A percentile compares a stretch with the other conserved stretches of the same genome.
These are phyloP conservation scores for Platanus orientalis DNA, from an alignment of 164 flowering plant species.

Conservation along the genomic window DNA sequence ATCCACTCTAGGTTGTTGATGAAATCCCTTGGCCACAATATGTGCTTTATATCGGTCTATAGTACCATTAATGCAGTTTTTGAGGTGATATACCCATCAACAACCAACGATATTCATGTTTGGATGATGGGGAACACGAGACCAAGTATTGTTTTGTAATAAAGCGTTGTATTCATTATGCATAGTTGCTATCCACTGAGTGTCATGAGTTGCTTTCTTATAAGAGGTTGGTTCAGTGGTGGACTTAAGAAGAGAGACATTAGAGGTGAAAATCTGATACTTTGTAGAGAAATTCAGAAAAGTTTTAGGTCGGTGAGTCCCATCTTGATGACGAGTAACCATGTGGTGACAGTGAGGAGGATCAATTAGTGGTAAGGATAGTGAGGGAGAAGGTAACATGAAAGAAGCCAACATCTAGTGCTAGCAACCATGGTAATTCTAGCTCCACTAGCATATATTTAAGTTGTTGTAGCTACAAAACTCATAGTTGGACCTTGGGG, in stretches of 20 bases:
- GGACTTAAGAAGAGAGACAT: too few species aligned
- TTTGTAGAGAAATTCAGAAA: too few species aligned
- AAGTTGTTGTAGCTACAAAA: slow-evolving; percentile 17
- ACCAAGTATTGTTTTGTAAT: background rate
- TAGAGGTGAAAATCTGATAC: too few species aligned
- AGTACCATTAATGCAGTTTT: background rate
- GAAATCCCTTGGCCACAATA: background rate
- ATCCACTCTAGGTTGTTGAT: too few species aligned
- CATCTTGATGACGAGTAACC: too few species aligned
- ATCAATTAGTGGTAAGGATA: too few species aligned
- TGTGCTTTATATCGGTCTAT: background rate
- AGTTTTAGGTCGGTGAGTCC: too few species aligned
- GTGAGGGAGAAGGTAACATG: too few species aligned
- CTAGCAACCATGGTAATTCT: background rate
- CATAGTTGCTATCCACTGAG: background rate
- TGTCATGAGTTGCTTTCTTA: background rate
- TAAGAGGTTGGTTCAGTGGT: background rate
- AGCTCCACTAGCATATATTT: slow-evolving; percentile 11
- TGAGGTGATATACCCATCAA: background rate
- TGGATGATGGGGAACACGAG: background rate
- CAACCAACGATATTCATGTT: background rate
- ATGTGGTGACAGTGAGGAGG: too few species aligned
- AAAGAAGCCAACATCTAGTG: too few species aligned
- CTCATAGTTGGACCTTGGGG: slow-evolving; percentile 22
- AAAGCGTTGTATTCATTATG: too few species aligned